Evolutionary conservation across 768 basidiomycete genomes (phyloP).

Genomic region (Hypholoma fasciculare): DNA sequence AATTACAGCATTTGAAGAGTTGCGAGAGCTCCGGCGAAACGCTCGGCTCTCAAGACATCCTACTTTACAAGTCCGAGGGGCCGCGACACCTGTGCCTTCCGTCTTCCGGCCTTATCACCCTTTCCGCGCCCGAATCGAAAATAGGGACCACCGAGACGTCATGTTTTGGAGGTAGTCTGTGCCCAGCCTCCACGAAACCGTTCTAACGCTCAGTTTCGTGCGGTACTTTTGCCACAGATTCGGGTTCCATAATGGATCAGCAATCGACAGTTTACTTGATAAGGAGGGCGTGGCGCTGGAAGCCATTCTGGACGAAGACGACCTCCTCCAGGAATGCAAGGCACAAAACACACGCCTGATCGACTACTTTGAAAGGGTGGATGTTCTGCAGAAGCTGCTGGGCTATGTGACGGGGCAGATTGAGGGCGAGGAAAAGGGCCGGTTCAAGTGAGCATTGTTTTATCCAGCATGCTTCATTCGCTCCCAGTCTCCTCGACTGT

Average conservation of each 20-base stretch:
- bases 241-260: conserved; percentile 85
- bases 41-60: neutral
- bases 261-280: conserved; percentile 88
- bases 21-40: neutral
- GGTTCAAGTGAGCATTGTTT: conserved; percentile 71
- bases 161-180: conserved; percentile 57
- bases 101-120: conserved; percentile 9
- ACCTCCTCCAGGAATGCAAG: conserved; percentile 94
- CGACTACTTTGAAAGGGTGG: conserved; percentile 81
- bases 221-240: conserved; percentile 59
- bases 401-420: conserved; percentile 88
- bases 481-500: neutral
- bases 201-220: conserved; percentile 29
- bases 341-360: conserved; percentile 87
- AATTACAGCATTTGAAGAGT: neutral
- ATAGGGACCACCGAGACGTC: conserved; percentile 29
- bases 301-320: conserved; percentile 90
- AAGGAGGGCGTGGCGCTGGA: conserved; percentile 89
- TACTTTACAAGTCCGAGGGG: conserved; percentile 3
- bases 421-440: conserved; percentile 74
- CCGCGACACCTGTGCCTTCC: conserved; percentile 1
- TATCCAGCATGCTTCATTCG: neutral
- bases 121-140: conserved; percentile 16
- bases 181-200: conserved; percentile 25
- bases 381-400: conserved; percentile 77